Evolutionary conservation across 1,284 basidiomycete species (phyloP), one percentile per base, ranked within the genome.

Genomic region (Cystobasidiaceae sp.): DNA sequence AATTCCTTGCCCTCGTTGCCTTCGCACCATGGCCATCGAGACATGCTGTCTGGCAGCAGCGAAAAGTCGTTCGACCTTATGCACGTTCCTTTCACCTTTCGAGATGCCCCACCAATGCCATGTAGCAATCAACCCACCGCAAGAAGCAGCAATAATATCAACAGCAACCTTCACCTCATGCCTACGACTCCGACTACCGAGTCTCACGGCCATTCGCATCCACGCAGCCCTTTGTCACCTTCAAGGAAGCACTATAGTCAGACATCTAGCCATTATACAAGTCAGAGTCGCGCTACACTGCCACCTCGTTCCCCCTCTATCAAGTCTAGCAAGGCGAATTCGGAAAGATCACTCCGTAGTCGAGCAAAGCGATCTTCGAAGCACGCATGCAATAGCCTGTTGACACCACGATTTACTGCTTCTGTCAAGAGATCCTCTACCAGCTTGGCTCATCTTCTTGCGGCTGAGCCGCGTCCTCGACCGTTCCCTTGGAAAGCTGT

Each of bases 61-160:
- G 57, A 59, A 11, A 59, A 59, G 57, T 32, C 27, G 11, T 59
- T 59, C 45, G 57, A 59, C 34, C 28, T 48, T 23, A 45, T 27
- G 11, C 11, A 21, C n/a, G 44, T 59, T 19, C 57, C 57, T 17
- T 59, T 59, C 34, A 34, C 15, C 9, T 23, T 55, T 19, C 11
- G 11, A 8, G 27, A 55, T 17, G 52, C 34, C 4, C 52, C 52
- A 11, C 11, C 34, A 11, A 9, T 39, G 27, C 32, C 52, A 17
- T 11, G n/a, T 21, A 51, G 25, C 19, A 13, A 34, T 11, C 44
- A 11, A 8, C 9, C 11, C 9, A 46, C 13, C 8, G 13, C 21
- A 46, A 11, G 21, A 23, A 46, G 9, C 44, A 11, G 11, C 11
- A 13, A 46, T 11, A 46, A 23, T 46, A 8, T 23, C 4, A 55